Conservation (phyloP, 2,329 filamentous ascomycete species). For the Clonostachys byssicola region DNA sequence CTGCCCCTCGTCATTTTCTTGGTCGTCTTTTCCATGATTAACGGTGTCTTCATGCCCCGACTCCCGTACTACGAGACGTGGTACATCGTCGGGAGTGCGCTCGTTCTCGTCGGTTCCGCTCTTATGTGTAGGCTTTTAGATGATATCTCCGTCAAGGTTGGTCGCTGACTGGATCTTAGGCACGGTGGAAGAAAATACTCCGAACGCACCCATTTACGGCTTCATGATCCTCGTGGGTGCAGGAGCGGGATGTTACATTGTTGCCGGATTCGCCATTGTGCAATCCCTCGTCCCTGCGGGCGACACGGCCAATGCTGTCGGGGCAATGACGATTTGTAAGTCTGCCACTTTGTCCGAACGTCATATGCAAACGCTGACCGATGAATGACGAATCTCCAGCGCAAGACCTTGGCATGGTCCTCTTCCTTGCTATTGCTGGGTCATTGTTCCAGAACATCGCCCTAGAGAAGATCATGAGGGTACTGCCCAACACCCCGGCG, state of each 20-base stretch:
- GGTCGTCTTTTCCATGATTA: slow-evolving; percentile 24
- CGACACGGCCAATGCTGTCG: slow-evolving; percentile 22
- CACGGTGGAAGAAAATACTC: slow-evolving; percentile 16
- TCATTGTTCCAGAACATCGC: slow-evolving; percentile 21
- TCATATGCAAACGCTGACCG: not conserved
- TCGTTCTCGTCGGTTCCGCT: slow-evolving; percentile 22
- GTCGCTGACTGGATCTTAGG: slow-evolving; percentile 4
- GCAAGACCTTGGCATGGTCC: slow-evolving; percentile 19
- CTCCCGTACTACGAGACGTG: slow-evolving; percentile 27
- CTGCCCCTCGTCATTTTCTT: slow-evolving; percentile 30
- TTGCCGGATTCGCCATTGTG: slow-evolving; percentile 27
- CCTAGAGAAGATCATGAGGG: no score
- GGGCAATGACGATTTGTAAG: slow-evolving; percentile 23
- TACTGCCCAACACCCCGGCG: no score
- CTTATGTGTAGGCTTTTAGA: slow-evolving; percentile 18
- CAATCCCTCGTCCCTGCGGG: slow-evolving; percentile 21
- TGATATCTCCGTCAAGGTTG: no score
- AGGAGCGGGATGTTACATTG: slow-evolving; percentile 27
- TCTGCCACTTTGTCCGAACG: not conserved
- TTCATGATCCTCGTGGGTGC: slow-evolving; percentile 30
- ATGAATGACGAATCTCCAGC: not conserved
- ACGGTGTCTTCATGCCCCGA: slow-evolving; percentile 25
- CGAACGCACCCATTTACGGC: slow-evolving; percentile 20
- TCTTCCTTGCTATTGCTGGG: slow-evolving; percentile 22
- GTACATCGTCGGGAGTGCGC: slow-evolving; percentile 24